Evolutionary conservation across 306 rosid genomes (phyloP).

Genomic region (Prunus kanzakura): DNA sequence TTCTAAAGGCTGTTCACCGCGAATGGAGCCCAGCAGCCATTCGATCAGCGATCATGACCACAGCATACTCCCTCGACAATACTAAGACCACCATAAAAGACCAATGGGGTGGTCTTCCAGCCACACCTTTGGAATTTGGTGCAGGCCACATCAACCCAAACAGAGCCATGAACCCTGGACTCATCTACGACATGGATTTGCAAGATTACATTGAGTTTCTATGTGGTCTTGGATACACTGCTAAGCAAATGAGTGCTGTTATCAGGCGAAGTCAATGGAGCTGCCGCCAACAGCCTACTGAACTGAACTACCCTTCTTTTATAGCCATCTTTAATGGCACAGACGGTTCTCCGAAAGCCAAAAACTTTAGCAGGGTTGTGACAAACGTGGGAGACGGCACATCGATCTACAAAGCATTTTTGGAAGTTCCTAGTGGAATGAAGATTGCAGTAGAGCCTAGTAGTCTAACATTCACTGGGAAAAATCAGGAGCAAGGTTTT

Average conservation of each 20-base stretch:
- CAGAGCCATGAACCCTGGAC: constrained; percentile 11
- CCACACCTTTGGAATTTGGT: constrained; percentile 1
- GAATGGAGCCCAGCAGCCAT: constrained; percentile 27
- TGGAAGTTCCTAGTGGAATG: neutral
- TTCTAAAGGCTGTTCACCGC: constrained; percentile 20
- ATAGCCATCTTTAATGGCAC: neutral
- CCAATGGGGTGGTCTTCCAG: neutral
- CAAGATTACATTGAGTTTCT: constrained; percentile 23
- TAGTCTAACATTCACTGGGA: neutral
- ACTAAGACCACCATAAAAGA: neutral
- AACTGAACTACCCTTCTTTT: constrained; percentile 22
- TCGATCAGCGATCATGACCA: constrained; percentile 27
- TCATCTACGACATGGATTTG: constrained; percentile 4
- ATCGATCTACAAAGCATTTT: neutral
- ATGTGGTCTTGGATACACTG: constrained; percentile 5
- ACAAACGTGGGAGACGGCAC: constrained; percentile 2
- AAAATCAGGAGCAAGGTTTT: constrained; percentile 10
- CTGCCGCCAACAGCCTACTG: neutral
- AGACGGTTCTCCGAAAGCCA: neutral
- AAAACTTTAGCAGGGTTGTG: constrained; percentile 15
- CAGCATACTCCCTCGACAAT: neutral
- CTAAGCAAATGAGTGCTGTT: neutral
- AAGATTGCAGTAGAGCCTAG: neutral
- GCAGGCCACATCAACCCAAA: constrained; percentile 20
- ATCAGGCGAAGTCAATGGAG: neutral